Evolutionary conservation across 2,329 filamentous ascomycete species (phyloP).

Genomic region (Metarhizium humberi): DNA sequence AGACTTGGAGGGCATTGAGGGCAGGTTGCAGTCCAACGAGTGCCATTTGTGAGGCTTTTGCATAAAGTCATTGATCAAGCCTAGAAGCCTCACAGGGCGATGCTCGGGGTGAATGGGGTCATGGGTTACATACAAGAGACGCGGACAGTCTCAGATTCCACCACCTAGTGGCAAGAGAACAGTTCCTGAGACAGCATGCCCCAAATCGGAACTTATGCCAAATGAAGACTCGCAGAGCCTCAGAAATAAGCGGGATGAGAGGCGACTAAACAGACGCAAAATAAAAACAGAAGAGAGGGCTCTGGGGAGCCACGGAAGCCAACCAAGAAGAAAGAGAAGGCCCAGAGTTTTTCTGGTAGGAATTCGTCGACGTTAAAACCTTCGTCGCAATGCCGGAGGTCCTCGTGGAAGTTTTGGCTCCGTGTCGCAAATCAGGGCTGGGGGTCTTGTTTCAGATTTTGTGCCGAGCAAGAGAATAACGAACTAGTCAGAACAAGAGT

Average conservation of each 20-base stretch:
- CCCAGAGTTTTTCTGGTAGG: neutral
- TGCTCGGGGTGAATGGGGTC: neutral
- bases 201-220: neutral
- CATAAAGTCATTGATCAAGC: neutral
- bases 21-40: neutral
- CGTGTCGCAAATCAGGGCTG: slow-evolving; percentile 1
- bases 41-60: neutral
- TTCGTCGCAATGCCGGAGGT: neutral
- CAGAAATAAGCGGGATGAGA: neutral
- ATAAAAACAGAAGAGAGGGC: neutral
- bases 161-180: neutral
- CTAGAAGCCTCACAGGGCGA: neutral
- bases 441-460: slow-evolving; percentile 4
- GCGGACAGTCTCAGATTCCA: slow-evolving; percentile 1
- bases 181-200: neutral
- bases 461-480: neutral
- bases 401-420: neutral
- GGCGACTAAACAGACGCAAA: neutral
- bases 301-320: neutral
- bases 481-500: neutral
- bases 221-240: slow-evolving; percentile 1
- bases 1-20: neutral
- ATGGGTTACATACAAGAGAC: slow-evolving; percentile 5
- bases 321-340: neutral
- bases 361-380: neutral